A percentile compares a stretch with the other conserved stretches of the same genome.
Evolutionary conservation across 1,139 yeast genomes (phyloP).

Genomic region (Yamadazyma jaroonii): DNA sequence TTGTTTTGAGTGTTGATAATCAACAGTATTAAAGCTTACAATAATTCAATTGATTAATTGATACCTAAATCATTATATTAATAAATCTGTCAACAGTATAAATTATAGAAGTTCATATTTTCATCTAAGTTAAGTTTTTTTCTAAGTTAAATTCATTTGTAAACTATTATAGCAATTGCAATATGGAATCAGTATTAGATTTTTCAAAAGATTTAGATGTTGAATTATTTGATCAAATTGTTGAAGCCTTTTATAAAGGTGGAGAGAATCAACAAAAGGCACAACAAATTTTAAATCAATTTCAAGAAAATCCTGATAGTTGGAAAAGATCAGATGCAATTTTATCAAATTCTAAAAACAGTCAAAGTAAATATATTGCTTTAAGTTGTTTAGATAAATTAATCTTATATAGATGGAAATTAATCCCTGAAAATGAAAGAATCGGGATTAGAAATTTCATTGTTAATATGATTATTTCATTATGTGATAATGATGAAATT

Average conservation of each 20-base stretch:
- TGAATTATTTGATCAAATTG: constrained; percentile 75
- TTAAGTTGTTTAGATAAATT: constrained; percentile 84
- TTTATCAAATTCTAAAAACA: constrained; percentile 69
- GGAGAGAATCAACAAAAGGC: constrained; percentile 84
- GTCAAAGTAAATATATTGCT: constrained; percentile 92
- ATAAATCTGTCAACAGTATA: not conserved
- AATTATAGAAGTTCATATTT: not conserved
- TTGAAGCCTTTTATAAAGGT: constrained; percentile 82
- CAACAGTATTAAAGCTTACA: not conserved
- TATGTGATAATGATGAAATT: constrained; percentile 82
- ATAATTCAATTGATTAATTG: no score
- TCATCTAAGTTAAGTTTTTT: no score
- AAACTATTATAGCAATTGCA: not conserved
- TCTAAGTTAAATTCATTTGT: not conserved
- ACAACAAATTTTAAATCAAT: constrained; percentile 76
- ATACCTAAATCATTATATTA: not conserved
- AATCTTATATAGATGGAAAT: constrained; percentile 91
- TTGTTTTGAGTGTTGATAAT: constrained; percentile 5
- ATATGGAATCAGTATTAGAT: constrained; percentile 86
- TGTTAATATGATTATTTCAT: constrained; percentile 87
- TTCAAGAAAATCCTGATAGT: constrained; percentile 92
- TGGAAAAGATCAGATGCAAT: constrained; percentile 95
- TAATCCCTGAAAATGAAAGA: constrained; percentile 81
- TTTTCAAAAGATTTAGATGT: constrained; percentile 84
- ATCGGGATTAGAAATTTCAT: constrained; percentile 86